Conservation (phyloP, 2,329 filamentous ascomycete species). For the Dactylonectria estremocensis region DNA sequence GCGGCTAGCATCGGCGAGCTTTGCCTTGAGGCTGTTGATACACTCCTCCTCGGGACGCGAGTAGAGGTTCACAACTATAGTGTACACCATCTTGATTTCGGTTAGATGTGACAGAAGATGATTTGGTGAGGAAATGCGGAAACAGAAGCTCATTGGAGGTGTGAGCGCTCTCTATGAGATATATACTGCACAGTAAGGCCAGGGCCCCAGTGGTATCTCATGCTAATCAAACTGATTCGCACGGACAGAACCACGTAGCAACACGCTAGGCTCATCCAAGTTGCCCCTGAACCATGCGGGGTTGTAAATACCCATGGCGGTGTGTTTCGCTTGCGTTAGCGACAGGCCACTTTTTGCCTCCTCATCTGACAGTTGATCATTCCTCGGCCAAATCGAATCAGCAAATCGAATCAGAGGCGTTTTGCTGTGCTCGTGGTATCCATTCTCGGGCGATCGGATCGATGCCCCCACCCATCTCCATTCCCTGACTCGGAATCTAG, state of each 20-base stretch:
- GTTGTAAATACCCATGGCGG: not conserved
- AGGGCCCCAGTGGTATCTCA: not conserved
- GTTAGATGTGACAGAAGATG: not conserved
- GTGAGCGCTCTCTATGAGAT: not conserved
- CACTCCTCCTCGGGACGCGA: slow-evolving; percentile 76
- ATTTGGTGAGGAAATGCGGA: not conserved
- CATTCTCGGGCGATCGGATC: not conserved
- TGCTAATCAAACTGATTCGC: not conserved
- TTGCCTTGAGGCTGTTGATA: slow-evolving; percentile 78
- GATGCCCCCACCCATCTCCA: not conserved
- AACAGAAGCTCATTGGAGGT: no score
- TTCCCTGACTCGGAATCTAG: not conserved
- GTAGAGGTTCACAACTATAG: slow-evolving; percentile 78
- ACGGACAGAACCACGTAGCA: not conserved
- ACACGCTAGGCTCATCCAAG: not conserved
- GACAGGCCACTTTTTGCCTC: not conserved
- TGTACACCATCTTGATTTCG: slow-evolving; percentile 72
- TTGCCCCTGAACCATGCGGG: not conserved
- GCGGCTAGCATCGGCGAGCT: slow-evolving; percentile 81
- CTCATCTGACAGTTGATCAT: not conserved
- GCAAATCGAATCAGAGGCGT: not conserved
- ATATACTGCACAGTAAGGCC: not conserved
- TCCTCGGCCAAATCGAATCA: not conserved
- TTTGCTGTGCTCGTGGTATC: not conserved
- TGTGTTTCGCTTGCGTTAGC: not conserved